These are phyloP conservation scores for Globisporangium takayamanum DNA, from an alignment of 352 stramenopile species.

Conservation along the genomic window DNA sequence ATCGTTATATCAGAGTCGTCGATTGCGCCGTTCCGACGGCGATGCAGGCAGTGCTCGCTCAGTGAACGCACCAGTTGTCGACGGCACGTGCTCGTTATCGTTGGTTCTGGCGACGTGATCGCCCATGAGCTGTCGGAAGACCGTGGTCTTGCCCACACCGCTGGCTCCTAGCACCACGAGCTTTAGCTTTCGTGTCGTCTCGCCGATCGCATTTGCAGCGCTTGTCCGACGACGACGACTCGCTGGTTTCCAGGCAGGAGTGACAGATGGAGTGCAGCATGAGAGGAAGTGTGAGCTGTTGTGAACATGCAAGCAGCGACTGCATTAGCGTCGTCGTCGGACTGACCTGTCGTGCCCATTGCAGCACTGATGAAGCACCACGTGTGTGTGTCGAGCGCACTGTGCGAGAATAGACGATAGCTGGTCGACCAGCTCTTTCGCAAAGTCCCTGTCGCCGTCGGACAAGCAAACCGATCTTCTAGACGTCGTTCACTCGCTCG, in stretches of 20 bases:
- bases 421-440: neutral
- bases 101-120: slow-evolving; percentile 6
- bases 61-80: slow-evolving; percentile 28
- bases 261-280: no score
- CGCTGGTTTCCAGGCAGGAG: neutral
- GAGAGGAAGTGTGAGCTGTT: no score
- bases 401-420: slow-evolving; percentile 1
- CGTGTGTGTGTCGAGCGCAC: neutral
- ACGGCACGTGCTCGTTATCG: slow-evolving; percentile 17
- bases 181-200: slow-evolving; percentile 27
- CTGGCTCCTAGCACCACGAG: slow-evolving; percentile 36
- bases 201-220: slow-evolving; percentile 3
- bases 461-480: slow-evolving; percentile 1
- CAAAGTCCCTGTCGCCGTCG: neutral
- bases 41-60: neutral
- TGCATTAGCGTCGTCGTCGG: no score
- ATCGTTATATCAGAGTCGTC: neutral
- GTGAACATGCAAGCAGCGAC: no score
- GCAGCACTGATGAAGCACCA: no score
- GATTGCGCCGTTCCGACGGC: neutral
- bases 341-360: no score
- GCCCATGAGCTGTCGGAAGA: slow-evolving; percentile 47
- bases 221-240: slow-evolving; percentile 14
- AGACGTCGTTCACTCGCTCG: neutral
- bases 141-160: slow-evolving; percentile 42